phyloP scores from a whole-genome alignment of 495 filamentous ascomycete species.

The Neurospora tetrasperma region DNA sequence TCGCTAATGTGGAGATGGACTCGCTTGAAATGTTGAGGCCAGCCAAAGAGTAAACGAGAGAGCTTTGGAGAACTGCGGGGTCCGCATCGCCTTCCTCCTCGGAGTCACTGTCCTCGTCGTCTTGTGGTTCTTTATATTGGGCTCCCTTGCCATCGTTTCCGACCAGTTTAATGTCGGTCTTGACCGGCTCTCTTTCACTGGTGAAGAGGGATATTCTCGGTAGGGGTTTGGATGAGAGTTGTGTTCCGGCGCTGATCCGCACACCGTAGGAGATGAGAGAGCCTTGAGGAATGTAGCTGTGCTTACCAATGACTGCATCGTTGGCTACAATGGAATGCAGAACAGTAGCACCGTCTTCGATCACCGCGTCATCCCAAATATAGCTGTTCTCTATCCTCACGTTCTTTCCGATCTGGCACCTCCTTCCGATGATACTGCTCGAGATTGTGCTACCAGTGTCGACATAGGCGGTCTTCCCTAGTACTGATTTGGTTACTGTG shows the following conservation, averaged over 20 bases:
- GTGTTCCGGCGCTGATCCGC: conserved; percentile 47
- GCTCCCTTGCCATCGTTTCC: conserved; percentile 47
- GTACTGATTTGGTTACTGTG: conserved; percentile 46
- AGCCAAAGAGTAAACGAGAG: conserved; percentile 57
- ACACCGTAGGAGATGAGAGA: conserved; percentile 75
- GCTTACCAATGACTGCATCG: conserved; percentile 57
- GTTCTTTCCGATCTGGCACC: conserved; percentile 76
- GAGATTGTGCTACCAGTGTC: conserved; percentile 58
- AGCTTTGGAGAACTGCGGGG: conserved; percentile 26
- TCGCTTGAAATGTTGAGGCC: conserved; percentile 59
- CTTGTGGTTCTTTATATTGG: conserved; percentile 31
- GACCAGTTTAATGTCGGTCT: conserved; percentile 45
- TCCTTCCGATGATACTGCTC: conserved; percentile 68
- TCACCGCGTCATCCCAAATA: conserved; percentile 76
- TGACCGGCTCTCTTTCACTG: conserved; percentile 27
- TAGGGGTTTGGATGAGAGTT: conserved; percentile 18
- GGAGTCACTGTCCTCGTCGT: conserved; percentile 39
- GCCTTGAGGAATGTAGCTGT: conserved; percentile 56
- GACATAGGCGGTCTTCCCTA: conserved; percentile 68
- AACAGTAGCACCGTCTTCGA: conserved; percentile 64
- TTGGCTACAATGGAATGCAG: conserved; percentile 66
- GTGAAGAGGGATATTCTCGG: conserved; percentile 29
- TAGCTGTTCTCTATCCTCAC: conserved; percentile 71
- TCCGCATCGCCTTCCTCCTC: conserved; percentile 40
- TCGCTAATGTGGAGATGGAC: conserved; percentile 58